phyloP scores from a whole-genome alignment of 2,329 filamentous ascomycete genomes.

The Beauveria sp. region DNA sequence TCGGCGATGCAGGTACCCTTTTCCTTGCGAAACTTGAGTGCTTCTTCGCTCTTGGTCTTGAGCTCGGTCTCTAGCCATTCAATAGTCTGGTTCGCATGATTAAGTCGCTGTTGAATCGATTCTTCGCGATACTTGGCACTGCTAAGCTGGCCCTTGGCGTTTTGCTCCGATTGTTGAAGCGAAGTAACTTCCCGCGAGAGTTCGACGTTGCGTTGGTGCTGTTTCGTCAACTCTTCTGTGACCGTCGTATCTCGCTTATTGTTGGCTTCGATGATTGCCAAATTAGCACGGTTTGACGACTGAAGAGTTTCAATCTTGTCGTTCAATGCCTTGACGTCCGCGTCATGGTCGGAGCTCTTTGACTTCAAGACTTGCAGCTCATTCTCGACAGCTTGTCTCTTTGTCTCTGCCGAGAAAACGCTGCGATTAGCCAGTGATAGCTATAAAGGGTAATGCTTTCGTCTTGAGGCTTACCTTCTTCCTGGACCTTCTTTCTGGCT shows the following conservation, averaged over 20 bases:
- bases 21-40: slow-evolving; percentile 86
- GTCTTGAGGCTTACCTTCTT: slow-evolving; percentile 57
- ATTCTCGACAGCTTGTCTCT: slow-evolving; percentile 66
- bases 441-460: background rate
- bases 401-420: slow-evolving; percentile 53
- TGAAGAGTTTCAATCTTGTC: slow-evolving; percentile 82
- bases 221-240: slow-evolving; percentile 75
- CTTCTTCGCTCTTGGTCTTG: slow-evolving; percentile 80
- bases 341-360: slow-evolving; percentile 64
- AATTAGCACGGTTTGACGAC: slow-evolving; percentile 82
- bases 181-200: slow-evolving; percentile 74
- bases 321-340: slow-evolving; percentile 68
- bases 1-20: slow-evolving; percentile 85
- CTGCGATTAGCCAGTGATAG: slow-evolving; percentile 9
- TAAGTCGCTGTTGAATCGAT: slow-evolving; percentile 81
- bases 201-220: slow-evolving; percentile 81
- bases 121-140: slow-evolving; percentile 88
- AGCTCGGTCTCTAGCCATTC: slow-evolving; percentile 92
- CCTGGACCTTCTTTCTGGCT: slow-evolving; percentile 69
- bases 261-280: slow-evolving; percentile 85
- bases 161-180: slow-evolving; percentile 77
- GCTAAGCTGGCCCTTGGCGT: slow-evolving; percentile 69
- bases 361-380: slow-evolving; percentile 74
- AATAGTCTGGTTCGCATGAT: slow-evolving; percentile 78
- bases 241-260: slow-evolving; percentile 78